These are phyloP conservation scores for Phaeophleospora eucalypticola DNA, from an alignment of 2,329 filamentous ascomycete species.

Conservation along the genomic window DNA sequence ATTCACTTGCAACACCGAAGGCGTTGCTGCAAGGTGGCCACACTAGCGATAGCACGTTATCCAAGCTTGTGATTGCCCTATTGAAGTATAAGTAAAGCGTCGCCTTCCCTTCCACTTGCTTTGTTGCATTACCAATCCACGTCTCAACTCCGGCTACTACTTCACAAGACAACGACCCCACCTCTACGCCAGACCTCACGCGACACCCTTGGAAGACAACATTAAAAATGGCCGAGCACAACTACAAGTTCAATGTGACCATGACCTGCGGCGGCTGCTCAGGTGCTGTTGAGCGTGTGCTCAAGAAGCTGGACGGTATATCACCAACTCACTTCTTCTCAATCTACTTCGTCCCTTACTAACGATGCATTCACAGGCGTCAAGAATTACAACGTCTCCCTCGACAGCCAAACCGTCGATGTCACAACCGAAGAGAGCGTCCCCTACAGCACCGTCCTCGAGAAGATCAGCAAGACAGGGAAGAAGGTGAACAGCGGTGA, in stretches of 20 bases:
- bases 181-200: not conserved
- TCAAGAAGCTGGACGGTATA: conserved; percentile 63
- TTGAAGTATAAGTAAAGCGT: not conserved
- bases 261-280: conserved; percentile 98
- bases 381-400: conserved; percentile 79
- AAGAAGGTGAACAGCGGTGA: conserved; percentile 80
- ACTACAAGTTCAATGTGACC: conserved; percentile 89
- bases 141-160: too few relatives aligned
- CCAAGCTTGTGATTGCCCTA: not conserved
- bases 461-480: conserved; percentile 90
- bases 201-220: not conserved
- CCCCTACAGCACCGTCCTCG: conserved; percentile 74
- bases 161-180: not conserved
- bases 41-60: not conserved
- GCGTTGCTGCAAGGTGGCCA: too few relatives aligned
- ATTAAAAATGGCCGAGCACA: conserved; percentile 68
- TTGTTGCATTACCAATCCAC: not conserved
- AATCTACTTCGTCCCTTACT: not conserved
- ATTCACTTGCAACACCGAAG: not conserved
- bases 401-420: conserved; percentile 78
- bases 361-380: conserved; percentile 60
- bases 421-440: conserved; percentile 67
- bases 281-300: conserved; percentile 82
- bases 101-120: not conserved
- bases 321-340: not conserved